These are phyloP conservation scores for Colletotrichum brevisporum DNA, from an alignment of 2,329 filamentous ascomycete species.

Conservation along the genomic window DNA sequence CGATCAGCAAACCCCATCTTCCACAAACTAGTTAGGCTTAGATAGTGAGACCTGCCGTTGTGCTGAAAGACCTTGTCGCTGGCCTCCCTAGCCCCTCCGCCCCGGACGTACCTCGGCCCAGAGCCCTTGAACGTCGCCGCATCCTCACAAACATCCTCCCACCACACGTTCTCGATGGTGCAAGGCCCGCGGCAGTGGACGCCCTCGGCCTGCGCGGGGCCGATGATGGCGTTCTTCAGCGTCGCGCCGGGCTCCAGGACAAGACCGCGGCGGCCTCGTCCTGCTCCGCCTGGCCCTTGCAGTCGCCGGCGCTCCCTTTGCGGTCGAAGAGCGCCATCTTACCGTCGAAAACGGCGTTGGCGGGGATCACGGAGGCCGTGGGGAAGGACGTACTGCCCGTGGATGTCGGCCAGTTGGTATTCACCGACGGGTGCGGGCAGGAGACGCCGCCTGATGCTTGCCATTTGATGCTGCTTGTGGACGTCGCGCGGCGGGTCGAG, in stretches of 20 bases:
- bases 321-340: conserved; percentile 6
- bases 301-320: conserved; percentile 7
- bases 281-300: background rate
- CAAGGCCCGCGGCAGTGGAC: conserved; percentile 17
- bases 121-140: conserved; percentile 11
- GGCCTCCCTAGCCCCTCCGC: conserved; percentile 13
- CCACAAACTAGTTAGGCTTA: no score
- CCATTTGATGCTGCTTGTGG: conserved; percentile 28
- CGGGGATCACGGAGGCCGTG: conserved; percentile 19
- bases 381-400: conserved; percentile 24
- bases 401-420: conserved; percentile 18
- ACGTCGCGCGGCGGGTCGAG: background rate
- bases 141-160: conserved; percentile 21
- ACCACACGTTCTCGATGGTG: conserved; percentile 20
- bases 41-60: no score
- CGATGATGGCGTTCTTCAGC: conserved; percentile 17
- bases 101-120: background rate
- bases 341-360: conserved; percentile 20
- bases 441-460: conserved; percentile 29
- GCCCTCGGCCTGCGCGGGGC: conserved; percentile 11
- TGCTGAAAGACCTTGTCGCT: conserved; percentile 18
- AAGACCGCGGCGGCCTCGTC: conserved; percentile 12
- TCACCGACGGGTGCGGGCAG: conserved; percentile 24
- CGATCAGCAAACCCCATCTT: no score
- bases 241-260: conserved; percentile 15